Base-by-base conservation (phyloP, 1,139 yeast species). In the Hansenula lynferdii region DNA sequence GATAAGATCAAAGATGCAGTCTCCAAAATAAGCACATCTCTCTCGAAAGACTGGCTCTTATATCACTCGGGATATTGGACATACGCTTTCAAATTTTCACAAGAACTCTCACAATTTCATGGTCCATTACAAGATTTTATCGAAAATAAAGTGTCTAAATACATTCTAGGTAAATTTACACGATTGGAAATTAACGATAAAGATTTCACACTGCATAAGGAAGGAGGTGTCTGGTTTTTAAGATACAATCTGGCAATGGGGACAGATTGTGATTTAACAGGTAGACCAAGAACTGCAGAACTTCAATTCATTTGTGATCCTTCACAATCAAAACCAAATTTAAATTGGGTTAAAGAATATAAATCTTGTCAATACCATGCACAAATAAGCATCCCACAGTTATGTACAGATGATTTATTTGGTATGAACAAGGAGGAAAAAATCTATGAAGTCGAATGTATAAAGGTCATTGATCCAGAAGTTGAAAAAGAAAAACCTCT, bases 281-380 rank as follows among this genome's bases (percentile, higher is more conserved):
- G 73, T 1, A 61, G 65, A 29, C 81, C 80, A 5, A 69, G 97
- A 43, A 61, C 71, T 1, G 66, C 80, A 1, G 85, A 82, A 39
- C 62, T 90, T 4, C 75, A 76, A 36, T 87, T 82, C 54, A 66
- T 71, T 26, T 90, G 97, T 59, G 80, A 79, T 46, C 69, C 73
- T 2, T 49, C 45, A 12, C 51, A 58, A 2, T 44, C 48, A 8
- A 57, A 50, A 12, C 57, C 66, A 0, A 44, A 48, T 5, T 60
- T 79, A 4, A 62, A 62, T 15, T 69, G 70, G 43, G 72, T 82
- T 0, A 66, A 65, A 37, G 97, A 90, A 60, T 65, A 76, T 37
- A 74, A 72, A 44, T 82, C 92, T 0, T 89, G 97, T 57, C 77
- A 76, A 35, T 87, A 87, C 53, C 71, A 72, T 47, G 70, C 82